Evolutionary conservation across 2,329 filamentous ascomycete genomes (phyloP).

Genomic region (Pseudogymnoascus sp.): DNA sequence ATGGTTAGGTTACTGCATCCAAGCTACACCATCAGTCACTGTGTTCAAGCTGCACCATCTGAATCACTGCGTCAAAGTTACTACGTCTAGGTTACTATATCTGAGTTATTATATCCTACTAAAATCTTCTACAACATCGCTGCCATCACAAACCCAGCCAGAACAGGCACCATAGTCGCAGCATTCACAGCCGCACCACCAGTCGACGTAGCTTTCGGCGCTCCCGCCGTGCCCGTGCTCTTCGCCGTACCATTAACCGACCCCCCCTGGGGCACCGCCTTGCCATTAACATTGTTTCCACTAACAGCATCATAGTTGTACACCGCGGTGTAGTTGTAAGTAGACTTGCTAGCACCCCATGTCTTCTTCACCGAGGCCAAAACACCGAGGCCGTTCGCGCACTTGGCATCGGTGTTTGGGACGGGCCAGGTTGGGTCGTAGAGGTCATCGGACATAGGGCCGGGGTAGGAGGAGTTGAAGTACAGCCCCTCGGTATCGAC

Average conservation of each 20-base stretch:
- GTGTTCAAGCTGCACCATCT: too few species aligned
- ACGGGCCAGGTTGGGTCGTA: constrained; percentile 21
- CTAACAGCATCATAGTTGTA: constrained; percentile 21
- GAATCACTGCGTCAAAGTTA: background rate
- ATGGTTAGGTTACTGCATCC: too few species aligned
- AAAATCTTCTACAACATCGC: background rate
- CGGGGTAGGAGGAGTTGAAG: constrained; percentile 41
- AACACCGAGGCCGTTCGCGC: constrained; percentile 17
- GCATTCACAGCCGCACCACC: background rate
- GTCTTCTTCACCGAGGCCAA: constrained; percentile 16
- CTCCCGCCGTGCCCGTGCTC: background rate
- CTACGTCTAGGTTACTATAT: background rate
- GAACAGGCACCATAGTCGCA: background rate
- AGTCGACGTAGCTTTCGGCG: background rate
- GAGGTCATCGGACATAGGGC: constrained; percentile 28
- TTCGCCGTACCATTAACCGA: background rate
- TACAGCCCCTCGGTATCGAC: constrained; percentile 32
- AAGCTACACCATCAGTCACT: too few species aligned
- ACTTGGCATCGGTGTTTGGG: constrained; percentile 21
- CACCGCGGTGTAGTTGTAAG: constrained; percentile 20
- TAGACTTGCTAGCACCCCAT: constrained; percentile 18
- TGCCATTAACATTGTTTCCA: constrained; percentile 17
- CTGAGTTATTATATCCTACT: background rate
- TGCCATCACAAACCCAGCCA: background rate
- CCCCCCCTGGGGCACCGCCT: background rate